phyloP scores from a whole-genome alignment of 2,329 filamentous ascomycete species.

The Hymenoscyphus occultus region DNA sequence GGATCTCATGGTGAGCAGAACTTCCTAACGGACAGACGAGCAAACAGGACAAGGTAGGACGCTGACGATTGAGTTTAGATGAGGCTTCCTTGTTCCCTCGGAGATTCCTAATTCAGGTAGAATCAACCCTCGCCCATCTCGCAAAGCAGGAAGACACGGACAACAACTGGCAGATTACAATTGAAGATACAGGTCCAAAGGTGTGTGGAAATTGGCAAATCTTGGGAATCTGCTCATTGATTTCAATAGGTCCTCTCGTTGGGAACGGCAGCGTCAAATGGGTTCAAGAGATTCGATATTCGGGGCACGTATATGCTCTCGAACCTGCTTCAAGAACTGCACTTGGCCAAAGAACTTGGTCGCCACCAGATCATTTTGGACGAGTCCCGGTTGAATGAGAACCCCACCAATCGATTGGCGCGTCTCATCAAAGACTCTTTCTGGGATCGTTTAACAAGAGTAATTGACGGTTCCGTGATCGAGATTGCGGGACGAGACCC shows the following conservation, averaged over 20 bases:
- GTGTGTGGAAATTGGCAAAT: conserved; percentile 41
- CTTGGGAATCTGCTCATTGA: conserved; percentile 4
- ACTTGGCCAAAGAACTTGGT: conserved; percentile 85
- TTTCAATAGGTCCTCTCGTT: conserved; percentile 68
- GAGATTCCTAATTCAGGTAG: conserved; percentile 83
- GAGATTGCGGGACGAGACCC: conserved; percentile 83
- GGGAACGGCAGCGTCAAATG: conserved; percentile 80
- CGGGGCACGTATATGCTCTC: conserved; percentile 97
- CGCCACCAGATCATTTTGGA: conserved; percentile 88
- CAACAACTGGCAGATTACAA: conserved; percentile 93
- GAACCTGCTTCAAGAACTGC: conserved; percentile 92
- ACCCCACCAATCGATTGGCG: conserved; percentile 83
- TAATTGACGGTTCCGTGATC: conserved; percentile 85
- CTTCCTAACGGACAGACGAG: conserved; percentile 30
- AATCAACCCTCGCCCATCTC: conserved; percentile 75
- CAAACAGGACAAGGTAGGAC: neutral
- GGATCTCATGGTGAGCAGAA: conserved; percentile 35
- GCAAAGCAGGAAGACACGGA: conserved; percentile 89
- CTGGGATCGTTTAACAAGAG: conserved; percentile 86
- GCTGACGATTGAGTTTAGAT: conserved; percentile 50
- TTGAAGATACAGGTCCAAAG: conserved; percentile 93
- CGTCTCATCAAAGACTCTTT: conserved; percentile 87
- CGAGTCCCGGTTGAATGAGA: conserved; percentile 88
- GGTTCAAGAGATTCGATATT: conserved; percentile 83
- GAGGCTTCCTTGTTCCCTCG: conserved; percentile 67